phyloP scores from a whole-genome alignment of 2,329 filamentous ascomycete species.

The Alternaria longipes region DNA sequence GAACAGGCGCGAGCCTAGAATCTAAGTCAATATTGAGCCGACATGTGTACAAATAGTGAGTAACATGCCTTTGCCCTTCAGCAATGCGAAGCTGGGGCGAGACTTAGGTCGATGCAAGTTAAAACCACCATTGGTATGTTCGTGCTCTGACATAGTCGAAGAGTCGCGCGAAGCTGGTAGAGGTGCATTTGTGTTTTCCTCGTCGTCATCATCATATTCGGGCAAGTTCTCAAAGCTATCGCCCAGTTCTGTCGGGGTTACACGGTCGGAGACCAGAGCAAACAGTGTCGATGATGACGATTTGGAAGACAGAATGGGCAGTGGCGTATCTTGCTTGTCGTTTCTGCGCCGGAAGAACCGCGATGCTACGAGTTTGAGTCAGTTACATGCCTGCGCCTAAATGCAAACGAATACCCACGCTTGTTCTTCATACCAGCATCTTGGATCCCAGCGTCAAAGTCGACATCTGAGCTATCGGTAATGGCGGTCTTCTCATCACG shows the following conservation, averaged over 20 bases:
- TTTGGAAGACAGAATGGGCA: constrained; percentile 5
- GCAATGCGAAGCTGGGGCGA: not conserved
- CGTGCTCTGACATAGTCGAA: not conserved
- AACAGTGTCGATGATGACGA: constrained; percentile 9
- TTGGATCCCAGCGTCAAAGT: constrained; percentile 30
- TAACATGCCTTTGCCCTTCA: constrained; percentile 1
- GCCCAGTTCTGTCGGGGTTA: not conserved
- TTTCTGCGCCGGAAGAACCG: constrained; percentile 21
- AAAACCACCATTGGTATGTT: not conserved
- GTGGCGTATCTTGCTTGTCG: constrained; percentile 13
- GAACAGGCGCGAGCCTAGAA: constrained; percentile 30
- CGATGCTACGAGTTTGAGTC: constrained; percentile 21
- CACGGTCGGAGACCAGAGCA: not conserved
- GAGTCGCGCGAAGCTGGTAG: not conserved
- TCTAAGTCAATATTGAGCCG: not conserved
- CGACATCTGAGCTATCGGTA: not conserved
- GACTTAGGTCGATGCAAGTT: constrained; percentile 15
- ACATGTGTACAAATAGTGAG: not conserved
- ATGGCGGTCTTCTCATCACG: constrained; percentile 29
- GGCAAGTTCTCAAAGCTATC: constrained; percentile 1
- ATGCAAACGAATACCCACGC: constrained; percentile 14
- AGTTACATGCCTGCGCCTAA: not conserved
- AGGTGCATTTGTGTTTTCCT: not conserved
- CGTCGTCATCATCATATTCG: not conserved
- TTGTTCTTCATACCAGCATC: constrained; percentile 21